Evolutionary conservation across 352 stramenopile species (phyloP).

Genomic region (Saprolegnia parasitica): DNA sequence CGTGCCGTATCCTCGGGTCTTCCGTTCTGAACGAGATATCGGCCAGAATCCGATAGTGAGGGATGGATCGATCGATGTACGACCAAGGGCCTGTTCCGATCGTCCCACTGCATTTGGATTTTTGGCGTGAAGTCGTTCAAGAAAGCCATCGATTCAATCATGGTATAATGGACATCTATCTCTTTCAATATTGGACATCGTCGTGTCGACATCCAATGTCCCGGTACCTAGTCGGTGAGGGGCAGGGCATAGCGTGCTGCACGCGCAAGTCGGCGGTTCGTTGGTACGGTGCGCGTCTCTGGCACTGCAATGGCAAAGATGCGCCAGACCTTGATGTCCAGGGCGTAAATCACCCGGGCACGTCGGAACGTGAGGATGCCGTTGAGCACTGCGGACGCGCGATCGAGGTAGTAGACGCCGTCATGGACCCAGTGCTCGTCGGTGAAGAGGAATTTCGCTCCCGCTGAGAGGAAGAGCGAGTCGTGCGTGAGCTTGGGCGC

Average conservation of each 20-base stretch:
- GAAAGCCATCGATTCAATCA: background rate
- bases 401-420: conserved; percentile 25
- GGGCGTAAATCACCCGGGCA: background rate
- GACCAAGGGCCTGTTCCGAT: no score
- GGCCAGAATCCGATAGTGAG: no score
- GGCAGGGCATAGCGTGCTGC: background rate
- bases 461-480: conserved; percentile 11
- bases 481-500: background rate
- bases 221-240: background rate
- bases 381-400: conserved; percentile 6
- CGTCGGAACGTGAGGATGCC: conserved; percentile 6
- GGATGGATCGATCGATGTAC: no score
- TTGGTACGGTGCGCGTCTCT: background rate
- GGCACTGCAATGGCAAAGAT: background rate
- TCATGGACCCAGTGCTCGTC: background rate
- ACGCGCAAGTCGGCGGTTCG: background rate
- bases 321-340: conserved; percentile 24
- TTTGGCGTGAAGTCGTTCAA: background rate
- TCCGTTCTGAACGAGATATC: no score
- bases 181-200: background rate
- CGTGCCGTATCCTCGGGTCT: no score
- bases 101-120: no score
- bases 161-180: background rate
- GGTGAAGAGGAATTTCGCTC: conserved; percentile 12
- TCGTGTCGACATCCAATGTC: background rate